phyloP scores from a whole-genome alignment of 345 rosid species.

The Eucalyptus polyanthemos region DNA sequence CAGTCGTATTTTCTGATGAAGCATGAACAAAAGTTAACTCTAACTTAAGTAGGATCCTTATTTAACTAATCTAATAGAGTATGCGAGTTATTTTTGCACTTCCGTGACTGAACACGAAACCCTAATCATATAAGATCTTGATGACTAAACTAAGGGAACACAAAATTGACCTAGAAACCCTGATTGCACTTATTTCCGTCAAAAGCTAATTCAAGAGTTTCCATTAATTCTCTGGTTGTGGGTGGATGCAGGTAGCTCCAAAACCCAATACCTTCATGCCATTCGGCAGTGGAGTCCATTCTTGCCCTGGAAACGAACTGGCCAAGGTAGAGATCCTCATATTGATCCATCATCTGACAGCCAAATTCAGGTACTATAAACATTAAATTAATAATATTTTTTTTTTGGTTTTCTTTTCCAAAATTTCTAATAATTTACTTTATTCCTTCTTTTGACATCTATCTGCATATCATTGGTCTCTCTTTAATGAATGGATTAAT shows the following conservation, averaged over 20 bases:
- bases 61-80: background rate
- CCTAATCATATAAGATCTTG: background rate
- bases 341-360: conserved; percentile 62
- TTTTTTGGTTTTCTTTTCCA: background rate
- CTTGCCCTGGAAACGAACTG: conserved; percentile 91
- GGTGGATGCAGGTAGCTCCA: conserved; percentile 40
- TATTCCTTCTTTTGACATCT: background rate
- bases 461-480: background rate
- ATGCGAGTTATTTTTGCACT: background rate
- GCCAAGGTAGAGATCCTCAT: conserved; percentile 85
- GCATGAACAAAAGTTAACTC: background rate
- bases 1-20: background rate
- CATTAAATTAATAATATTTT: background rate
- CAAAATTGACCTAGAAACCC: background rate
- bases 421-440: background rate
- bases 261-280: conserved; percentile 82
- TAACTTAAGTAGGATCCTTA: background rate
- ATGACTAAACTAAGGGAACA: background rate
- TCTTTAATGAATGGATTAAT: background rate
- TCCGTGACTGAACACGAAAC: background rate
- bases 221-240: background rate
- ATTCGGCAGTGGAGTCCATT: conserved; percentile 88
- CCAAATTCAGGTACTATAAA: conserved; percentile 45
- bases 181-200: background rate
- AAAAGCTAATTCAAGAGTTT: background rate